Evolutionary conservation across 2,329 filamentous ascomycete genomes (phyloP), one percentile per base, ranked within the genome.

Genomic region (Xylaria sp.): DNA sequence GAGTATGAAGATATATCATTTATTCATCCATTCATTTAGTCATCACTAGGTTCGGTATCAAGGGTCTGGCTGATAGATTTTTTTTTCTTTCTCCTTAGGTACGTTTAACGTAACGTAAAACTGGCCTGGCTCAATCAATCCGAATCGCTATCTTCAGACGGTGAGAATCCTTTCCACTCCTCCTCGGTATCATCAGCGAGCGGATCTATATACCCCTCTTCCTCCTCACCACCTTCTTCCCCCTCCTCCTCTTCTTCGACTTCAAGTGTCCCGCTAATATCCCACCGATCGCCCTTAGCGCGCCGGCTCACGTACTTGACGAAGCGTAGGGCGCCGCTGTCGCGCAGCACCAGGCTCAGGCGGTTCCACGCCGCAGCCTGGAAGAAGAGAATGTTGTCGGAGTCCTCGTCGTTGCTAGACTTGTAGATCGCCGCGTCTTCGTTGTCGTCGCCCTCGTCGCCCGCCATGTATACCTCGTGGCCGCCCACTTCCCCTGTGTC

Each of bases 381-480:
- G 83, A 87, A 88, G 80, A 89, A 89, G 55, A 90, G 82, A 71
- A 89, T 88, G 78, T 89, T 89, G 81, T 90, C 94, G 81, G 89
- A 94, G 63, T 97, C 95, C 48, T 89, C 95, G 48, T 89, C 94
- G 48, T 89, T 86, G 60, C 87, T 86, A 0, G 92, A 87, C 79
- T 91, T 91, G 85, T 99, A 99, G 59, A 99, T 87, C 9, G 96
- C 96, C 0, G 95, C 94, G 79, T 97, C 93, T 12, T 85, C 86
- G 25, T 89, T 87, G 64, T 85, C 83, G 48, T 91, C 63, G 60
- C 63, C 91, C 47, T 94, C 92, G 59, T 94, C 92, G 61, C 91
- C 93, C 0, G 93, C 94, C 94, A 98, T 97, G 85, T 97, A 98
- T 68, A 97, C 92, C 77, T 94, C 92, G 78, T 93, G 92, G 37